Base-by-base conservation (phyloP, 768 basidiomycete species). In the Lentinula edodes region DNA sequence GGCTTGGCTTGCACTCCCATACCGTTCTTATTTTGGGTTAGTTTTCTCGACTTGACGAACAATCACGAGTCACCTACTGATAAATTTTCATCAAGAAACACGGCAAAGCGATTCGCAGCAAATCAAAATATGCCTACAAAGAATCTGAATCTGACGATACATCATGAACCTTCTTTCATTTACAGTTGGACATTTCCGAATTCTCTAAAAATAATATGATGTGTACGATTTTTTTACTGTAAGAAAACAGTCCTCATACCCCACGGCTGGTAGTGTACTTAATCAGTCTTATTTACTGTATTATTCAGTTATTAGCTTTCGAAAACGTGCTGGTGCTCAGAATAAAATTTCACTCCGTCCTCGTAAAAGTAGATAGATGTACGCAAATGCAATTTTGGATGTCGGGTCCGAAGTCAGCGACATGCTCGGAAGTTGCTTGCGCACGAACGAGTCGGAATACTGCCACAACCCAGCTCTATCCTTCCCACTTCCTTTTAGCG, bases 21-120 rank as follows among this genome's bases (percentile, higher is more conserved):
- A 50, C 85, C 85, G 3, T 71, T 82, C 35, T 66, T 86, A 16
- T 84, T 87, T 66, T 84, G 75, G 68, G 84, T 82, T 66, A 65
- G 83, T 76, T 4, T 16, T 39, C 4, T 23, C 6, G 35, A 18
- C 15, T 16, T 54, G 55, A 52, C 50, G 48, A 34, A 28, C 28
- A 28, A 28, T 28, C 28, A 28, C 28, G 28, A 28, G 28, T 28
- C 28, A 28, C 28, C 35, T 8, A 38, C 13, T 35, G 9, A 50
- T 16, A 58, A 6, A 36, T 15, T 61, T 61, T 45, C 62, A 52
- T 59, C 42, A 51, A 83, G 83, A 81, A 75, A 74, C 82, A 83
- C 62, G 83, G 83, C 28, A 67, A 65, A 64, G 77, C 75, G 73
- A 76, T 84, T 60, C 74, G 82, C 43, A 59, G 42, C 23, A 59